Evolutionary conservation across 2,329 filamentous ascomycete genomes (phyloP).

Genomic region (Coleophoma cylindrospora): DNA sequence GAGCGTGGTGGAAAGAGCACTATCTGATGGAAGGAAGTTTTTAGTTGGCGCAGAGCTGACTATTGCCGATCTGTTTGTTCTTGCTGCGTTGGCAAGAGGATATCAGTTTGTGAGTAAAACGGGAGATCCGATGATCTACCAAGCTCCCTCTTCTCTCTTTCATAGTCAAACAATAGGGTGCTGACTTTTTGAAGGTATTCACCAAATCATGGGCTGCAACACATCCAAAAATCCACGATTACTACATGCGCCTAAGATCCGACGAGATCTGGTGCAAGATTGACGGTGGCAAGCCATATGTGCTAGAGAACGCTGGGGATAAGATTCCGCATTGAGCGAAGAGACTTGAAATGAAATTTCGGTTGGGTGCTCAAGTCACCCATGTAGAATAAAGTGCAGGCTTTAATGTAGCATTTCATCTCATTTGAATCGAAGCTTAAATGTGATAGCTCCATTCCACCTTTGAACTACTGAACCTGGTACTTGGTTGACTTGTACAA

Average conservation of each 20-base stretch:
- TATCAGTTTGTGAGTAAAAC: conserved; percentile 13
- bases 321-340: background rate
- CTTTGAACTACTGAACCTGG: too few relatives aligned
- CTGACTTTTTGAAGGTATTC: conserved; percentile 8
- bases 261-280: conserved; percentile 11
- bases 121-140: background rate
- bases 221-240: conserved; percentile 13
- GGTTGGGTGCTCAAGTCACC: too few relatives aligned
- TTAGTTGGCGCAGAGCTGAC: conserved; percentile 12
- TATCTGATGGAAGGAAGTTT: conserved; percentile 11
- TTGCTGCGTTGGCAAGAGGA: conserved; percentile 13
- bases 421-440: too few relatives aligned
- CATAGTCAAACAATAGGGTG: background rate
- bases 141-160: background rate
- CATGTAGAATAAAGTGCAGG: too few relatives aligned
- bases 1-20: conserved; percentile 12
- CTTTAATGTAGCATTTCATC: too few relatives aligned
- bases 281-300: conserved; percentile 3
- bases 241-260: conserved; percentile 13
- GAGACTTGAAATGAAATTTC: too few relatives aligned
- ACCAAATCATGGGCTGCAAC: conserved; percentile 14
- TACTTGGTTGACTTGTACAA: too few relatives aligned
- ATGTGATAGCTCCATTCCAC: too few relatives aligned
- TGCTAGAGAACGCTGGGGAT: conserved; percentile 4
- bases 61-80: conserved; percentile 15